Evolutionary conservation across 169 alveolate genomes (phyloP).

Genomic region (Plasmodium knowlesi): DNA sequence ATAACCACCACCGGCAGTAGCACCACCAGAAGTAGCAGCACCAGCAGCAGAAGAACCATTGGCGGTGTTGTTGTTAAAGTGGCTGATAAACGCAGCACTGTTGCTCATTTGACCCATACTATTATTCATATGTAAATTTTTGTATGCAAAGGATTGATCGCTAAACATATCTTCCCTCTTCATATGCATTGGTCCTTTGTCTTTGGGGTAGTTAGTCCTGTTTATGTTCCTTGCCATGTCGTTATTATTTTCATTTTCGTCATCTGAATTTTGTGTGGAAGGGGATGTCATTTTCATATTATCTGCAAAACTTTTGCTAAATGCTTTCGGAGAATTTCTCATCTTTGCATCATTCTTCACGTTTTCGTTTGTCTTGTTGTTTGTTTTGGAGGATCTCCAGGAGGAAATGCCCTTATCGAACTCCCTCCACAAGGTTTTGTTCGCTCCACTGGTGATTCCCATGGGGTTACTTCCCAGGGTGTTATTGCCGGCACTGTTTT

Average conservation of each 20-base stretch:
- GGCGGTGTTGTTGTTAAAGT: background rate
- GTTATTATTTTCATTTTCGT: background rate
- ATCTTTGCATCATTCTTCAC: background rate
- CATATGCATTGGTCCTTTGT: background rate
- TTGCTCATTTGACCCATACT: background rate
- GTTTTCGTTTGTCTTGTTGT: background rate
- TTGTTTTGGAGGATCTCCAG: background rate
- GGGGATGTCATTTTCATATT: background rate
- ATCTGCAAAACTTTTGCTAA: background rate
- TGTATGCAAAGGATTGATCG: background rate
- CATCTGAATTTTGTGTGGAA: background rate
- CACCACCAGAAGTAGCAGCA: too few species aligned
- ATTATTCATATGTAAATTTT: background rate
- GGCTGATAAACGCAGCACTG: background rate
- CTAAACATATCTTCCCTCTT: background rate
- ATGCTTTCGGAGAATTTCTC: background rate
- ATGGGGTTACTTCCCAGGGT: background rate
- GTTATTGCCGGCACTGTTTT: background rate
- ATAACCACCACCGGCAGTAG: background rate
- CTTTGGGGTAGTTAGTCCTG: background rate
- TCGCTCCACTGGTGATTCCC: background rate
- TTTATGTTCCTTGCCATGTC: background rate
- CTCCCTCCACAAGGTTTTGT: background rate
- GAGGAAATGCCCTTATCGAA: background rate
- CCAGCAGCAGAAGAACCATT: background rate